These are phyloP conservation scores for Aureobasidium leucospermi DNA, from an alignment of 2,329 filamentous ascomycete genomes.

Conservation along the genomic window DNA sequence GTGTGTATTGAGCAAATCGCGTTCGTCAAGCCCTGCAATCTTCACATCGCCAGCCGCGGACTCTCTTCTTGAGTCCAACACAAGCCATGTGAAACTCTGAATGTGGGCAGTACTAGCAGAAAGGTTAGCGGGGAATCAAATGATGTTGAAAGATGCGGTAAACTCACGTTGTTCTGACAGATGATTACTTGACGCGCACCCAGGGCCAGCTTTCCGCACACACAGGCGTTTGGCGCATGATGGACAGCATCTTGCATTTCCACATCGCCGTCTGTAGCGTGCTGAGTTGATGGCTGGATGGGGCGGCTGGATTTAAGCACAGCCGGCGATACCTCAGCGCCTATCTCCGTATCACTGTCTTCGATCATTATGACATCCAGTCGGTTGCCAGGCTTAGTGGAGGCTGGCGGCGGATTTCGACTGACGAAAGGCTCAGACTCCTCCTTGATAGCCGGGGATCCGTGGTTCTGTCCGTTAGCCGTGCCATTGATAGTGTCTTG, in stretches of 20 bases:
- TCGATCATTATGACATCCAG: background rate
- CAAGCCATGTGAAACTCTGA: conserved; percentile 22
- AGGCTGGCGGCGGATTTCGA: background rate
- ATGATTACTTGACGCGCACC: conserved; percentile 16
- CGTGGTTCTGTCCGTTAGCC: background rate
- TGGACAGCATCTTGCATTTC: background rate
- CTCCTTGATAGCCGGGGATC: background rate
- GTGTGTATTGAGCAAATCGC: background rate
- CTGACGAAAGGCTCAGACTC: background rate
- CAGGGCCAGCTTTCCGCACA: conserved; percentile 16
- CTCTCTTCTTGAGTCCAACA: conserved; percentile 18
- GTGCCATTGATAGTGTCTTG: background rate
- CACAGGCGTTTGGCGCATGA: conserved; percentile 6
- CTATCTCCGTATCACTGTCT: conserved; percentile 1
- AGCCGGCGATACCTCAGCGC: conserved; percentile 4
- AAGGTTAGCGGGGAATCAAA: background rate
- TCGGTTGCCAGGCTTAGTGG: background rate
- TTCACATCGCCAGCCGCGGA: conserved; percentile 18
- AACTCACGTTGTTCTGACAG: conserved; percentile 20
- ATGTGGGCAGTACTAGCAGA: conserved; percentile 15
- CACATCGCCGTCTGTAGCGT: background rate
- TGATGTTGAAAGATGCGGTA: background rate
- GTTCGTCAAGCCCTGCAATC: conserved; percentile 15
- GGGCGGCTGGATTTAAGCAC: background rate
- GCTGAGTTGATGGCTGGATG: background rate